Evolutionary conservation across 306 rosid species (phyloP).

Genomic region (Quillaja saponaria): DNA sequence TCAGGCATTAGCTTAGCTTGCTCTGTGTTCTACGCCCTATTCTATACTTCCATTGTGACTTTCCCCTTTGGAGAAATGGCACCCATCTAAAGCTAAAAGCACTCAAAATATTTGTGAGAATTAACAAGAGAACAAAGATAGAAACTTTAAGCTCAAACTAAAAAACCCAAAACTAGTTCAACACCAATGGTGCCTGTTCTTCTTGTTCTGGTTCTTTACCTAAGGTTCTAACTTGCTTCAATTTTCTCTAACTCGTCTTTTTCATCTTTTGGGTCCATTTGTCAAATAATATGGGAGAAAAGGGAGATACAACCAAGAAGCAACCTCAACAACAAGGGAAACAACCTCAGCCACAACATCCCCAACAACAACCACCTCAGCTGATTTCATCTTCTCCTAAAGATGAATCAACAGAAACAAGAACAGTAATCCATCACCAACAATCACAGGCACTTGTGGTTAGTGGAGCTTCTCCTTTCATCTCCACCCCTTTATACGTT

Average conservation of each 20-base stretch:
- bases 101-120: constrained; percentile 34
- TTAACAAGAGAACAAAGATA: constrained; percentile 4
- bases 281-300: constrained; percentile 55
- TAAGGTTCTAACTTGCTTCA: constrained; percentile 2
- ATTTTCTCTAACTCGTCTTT: constrained; percentile 3
- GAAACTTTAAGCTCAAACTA: not conserved
- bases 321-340: constrained; percentile 32
- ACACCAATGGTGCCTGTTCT: constrained; percentile 28
- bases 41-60: constrained; percentile 41
- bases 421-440: constrained; percentile 37
- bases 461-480: constrained; percentile 43
- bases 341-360: constrained; percentile 20
- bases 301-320: constrained; percentile 65
- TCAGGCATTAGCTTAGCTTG: constrained; percentile 26
- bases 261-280: constrained; percentile 40
- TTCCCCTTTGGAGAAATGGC: constrained; percentile 44
- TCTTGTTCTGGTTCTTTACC: constrained; percentile 37
- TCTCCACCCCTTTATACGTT: constrained; percentile 54
- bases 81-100: not conserved
- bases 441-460: constrained; percentile 34
- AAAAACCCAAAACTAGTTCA: constrained; percentile 26
- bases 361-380: constrained; percentile 35
- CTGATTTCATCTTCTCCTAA: constrained; percentile 67
- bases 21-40: constrained; percentile 24
- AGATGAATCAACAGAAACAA: constrained; percentile 54